Evolutionary conservation across 2,329 filamentous ascomycete species (phyloP).

Genomic region (Lasiodiplodia gonubiensis): DNA sequence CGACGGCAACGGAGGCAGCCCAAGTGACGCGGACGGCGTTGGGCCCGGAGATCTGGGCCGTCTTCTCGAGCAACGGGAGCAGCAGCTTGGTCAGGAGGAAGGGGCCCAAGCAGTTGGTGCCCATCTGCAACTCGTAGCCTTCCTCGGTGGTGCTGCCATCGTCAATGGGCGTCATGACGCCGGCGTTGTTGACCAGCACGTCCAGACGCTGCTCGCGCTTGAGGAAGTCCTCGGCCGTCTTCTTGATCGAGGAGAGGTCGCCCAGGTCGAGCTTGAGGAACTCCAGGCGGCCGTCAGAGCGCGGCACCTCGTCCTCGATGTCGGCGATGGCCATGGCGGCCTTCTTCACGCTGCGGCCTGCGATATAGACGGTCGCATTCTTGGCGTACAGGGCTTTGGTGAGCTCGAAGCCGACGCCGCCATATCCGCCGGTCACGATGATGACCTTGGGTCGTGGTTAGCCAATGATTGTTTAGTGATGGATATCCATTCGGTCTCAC

Average conservation of each 20-base stretch:
- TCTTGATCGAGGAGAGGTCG: slow-evolving; percentile 50
- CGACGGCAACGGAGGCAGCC: slow-evolving; percentile 35
- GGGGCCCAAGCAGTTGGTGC: slow-evolving; percentile 49
- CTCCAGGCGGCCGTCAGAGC: slow-evolving; percentile 37
- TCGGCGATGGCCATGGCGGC: slow-evolving; percentile 52
- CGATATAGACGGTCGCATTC: slow-evolving; percentile 63
- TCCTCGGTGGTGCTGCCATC: slow-evolving; percentile 33
- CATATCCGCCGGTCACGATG: slow-evolving; percentile 59
- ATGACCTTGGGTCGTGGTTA: slow-evolving; percentile 43
- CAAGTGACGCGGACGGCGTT: slow-evolving; percentile 46
- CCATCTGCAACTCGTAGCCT: slow-evolving; percentile 43
- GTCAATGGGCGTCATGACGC: slow-evolving; percentile 39
- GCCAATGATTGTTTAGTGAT: not conserved
- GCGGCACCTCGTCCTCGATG: slow-evolving; percentile 47
- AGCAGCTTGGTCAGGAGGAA: slow-evolving; percentile 50
- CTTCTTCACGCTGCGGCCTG: slow-evolving; percentile 56
- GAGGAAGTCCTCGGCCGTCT: slow-evolving; percentile 46
- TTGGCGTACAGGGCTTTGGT: slow-evolving; percentile 60
- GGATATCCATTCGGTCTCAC: not conserved
- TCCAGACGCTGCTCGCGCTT: slow-evolving; percentile 49
- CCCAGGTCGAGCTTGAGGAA: slow-evolving; percentile 47
- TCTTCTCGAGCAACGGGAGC: slow-evolving; percentile 41
- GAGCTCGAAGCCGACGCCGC: slow-evolving; percentile 60
- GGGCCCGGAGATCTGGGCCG: slow-evolving; percentile 36
- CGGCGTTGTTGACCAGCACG: slow-evolving; percentile 49